These are phyloP conservation scores for Phlebiopsis gigantea DNA, from an alignment of 768 basidiomycete genomes.

Conservation along the genomic window DNA sequence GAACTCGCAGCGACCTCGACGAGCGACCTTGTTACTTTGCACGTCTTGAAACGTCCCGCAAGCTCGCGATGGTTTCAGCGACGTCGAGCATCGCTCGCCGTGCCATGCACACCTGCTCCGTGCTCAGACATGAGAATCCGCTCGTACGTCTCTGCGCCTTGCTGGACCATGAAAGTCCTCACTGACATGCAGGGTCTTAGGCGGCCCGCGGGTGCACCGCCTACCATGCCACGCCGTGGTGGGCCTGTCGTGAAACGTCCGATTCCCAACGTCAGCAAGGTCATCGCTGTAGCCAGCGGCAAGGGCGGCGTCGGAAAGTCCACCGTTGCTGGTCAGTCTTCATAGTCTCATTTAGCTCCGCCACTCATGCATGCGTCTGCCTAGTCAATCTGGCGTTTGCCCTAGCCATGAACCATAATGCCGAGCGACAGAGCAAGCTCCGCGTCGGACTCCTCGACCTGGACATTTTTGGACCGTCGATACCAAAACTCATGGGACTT, in stretches of 20 bases:
- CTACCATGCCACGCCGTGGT: slow-evolving; percentile 56
- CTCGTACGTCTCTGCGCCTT: slow-evolving; percentile 32
- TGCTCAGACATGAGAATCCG: slow-evolving; percentile 46
- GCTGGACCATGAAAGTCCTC: slow-evolving; percentile 1
- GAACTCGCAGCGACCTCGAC: neutral
- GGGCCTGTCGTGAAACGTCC: slow-evolving; percentile 48
- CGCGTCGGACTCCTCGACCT: slow-evolving; percentile 89
- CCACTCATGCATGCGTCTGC: neutral
- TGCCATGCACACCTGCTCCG: too few relatives aligned
- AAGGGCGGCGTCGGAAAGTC: slow-evolving; percentile 98
- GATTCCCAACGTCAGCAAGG: slow-evolving; percentile 71
- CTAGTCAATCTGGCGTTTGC: slow-evolving; percentile 80
- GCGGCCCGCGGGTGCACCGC: slow-evolving; percentile 27
- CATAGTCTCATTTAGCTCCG: neutral
- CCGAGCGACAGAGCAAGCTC: slow-evolving; percentile 18
- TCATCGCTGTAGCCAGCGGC: slow-evolving; percentile 84
- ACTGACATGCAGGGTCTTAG: slow-evolving; percentile 24
- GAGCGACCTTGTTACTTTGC: neutral
- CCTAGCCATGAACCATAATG: slow-evolving; percentile 39
- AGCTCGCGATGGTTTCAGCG: too few relatives aligned
- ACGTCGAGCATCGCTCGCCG: too few relatives aligned
- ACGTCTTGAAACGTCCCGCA: too few relatives aligned
- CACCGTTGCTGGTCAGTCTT: slow-evolving; percentile 72
- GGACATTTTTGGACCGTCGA: slow-evolving; percentile 92
- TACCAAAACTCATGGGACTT: slow-evolving; percentile 91